These are phyloP conservation scores for Marchantia polymorpha DNA, from an alignment of 225 moss, liverwort and hornwort species.

Conservation along the genomic window DNA sequence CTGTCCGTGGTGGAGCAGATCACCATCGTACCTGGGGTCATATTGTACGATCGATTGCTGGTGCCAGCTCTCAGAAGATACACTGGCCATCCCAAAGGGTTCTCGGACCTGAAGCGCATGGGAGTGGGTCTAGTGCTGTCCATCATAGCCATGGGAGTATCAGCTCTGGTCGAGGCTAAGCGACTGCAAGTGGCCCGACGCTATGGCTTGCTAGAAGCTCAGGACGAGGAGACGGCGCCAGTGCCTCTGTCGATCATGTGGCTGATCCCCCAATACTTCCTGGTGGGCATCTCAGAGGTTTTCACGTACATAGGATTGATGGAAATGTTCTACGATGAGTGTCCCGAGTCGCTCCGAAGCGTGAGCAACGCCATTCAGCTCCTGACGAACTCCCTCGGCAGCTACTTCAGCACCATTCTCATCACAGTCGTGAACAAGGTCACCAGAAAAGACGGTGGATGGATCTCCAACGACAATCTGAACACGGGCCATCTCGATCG, in stretches of 20 bases:
- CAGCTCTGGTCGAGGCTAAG: conserved; percentile 52
- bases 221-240: conserved; percentile 35
- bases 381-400: conserved; percentile 62
- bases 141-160: conserved; percentile 56
- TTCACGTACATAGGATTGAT: conserved; percentile 47
- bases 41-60: conserved; percentile 56
- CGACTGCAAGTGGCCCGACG: conserved; percentile 33
- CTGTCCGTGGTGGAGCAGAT: conserved; percentile 58
- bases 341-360: conserved; percentile 66
- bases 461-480: conserved; percentile 63
- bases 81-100: conserved; percentile 52
- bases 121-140: conserved; percentile 62
- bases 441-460: conserved; percentile 33
- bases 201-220: conserved; percentile 8
- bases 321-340: conserved; percentile 81
- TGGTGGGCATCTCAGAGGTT: conserved; percentile 60
- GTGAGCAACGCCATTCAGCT: conserved; percentile 57
- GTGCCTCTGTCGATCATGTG: conserved; percentile 54
- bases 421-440: conserved; percentile 50
- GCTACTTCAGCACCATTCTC: conserved; percentile 59
- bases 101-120: conserved; percentile 67
- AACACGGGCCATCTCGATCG: conserved; percentile 61
- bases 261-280: conserved; percentile 61
- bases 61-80: conserved; percentile 44
- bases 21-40: conserved; percentile 49